Conservation (phyloP, 129 eudicot genomes). For the Flaveria ramosissima region DNA sequence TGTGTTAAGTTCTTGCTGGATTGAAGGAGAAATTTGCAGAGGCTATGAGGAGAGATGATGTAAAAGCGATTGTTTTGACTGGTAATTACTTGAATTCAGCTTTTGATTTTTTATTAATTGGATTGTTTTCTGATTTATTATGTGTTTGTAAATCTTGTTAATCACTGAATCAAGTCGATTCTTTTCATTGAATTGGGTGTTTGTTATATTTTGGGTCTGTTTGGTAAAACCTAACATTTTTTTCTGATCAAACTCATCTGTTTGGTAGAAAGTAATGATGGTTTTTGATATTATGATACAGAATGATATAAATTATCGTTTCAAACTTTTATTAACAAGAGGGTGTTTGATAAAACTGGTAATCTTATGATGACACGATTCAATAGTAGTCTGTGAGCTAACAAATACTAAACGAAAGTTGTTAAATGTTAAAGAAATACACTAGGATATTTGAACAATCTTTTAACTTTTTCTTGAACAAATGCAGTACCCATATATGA, state of each 20-base stretch:
- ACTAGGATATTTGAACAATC: background rate
- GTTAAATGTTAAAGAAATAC: background rate
- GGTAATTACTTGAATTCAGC: constrained; percentile 44
- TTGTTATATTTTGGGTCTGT: constrained; percentile 9
- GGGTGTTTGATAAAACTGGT: background rate
- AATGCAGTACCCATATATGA: background rate
- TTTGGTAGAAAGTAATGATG: background rate
- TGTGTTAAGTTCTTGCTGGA: constrained; percentile 63
- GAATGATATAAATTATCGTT: too few relatives aligned
- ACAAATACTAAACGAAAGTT: background rate
- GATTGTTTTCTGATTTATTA: background rate
- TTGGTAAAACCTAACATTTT: constrained; percentile 8
- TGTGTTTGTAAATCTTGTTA: constrained; percentile 1
- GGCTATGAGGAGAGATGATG: constrained; percentile 86
- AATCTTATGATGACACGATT: background rate
- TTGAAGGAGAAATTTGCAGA: constrained; percentile 65
- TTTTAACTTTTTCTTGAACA: background rate
- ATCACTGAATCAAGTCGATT: background rate
- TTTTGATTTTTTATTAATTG: background rate
- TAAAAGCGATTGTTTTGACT: constrained; percentile 79
- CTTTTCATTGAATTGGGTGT: background rate
- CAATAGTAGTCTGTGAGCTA: background rate
- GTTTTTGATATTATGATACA: background rate
- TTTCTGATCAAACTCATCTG: background rate
- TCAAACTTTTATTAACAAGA: background rate